Percentiles rank a stretch among this genome's conserved stretches.
phyloP scores from a whole-genome alignment of 768 basidiomycete genomes.

The Russula sp. region DNA sequence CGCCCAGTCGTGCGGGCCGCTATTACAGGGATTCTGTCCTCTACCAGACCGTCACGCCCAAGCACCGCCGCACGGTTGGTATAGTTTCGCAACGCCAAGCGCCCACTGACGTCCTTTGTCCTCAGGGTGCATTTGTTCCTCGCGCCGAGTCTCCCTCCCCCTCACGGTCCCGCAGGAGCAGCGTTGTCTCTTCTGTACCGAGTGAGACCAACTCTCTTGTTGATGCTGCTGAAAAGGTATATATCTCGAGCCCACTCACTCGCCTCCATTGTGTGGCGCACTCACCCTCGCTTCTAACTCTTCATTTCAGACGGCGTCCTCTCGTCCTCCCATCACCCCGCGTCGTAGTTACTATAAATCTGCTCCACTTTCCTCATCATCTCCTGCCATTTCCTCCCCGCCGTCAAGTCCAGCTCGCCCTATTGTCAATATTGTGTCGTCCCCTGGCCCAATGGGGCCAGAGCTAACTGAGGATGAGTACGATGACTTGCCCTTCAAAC shows the following conservation, averaged over 20 bases:
- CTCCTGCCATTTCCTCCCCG: constrained; percentile 53
- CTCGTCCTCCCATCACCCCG: constrained; percentile 44
- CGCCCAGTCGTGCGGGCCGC: constrained; percentile 17
- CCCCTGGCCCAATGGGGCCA: constrained; percentile 69
- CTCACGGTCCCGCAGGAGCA: constrained; percentile 18
- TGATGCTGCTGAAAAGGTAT: constrained; percentile 28
- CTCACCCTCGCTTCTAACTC: constrained; percentile 7
- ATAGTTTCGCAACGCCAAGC: not conserved
- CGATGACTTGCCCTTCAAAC: constrained; percentile 58
- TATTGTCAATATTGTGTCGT: constrained; percentile 71
- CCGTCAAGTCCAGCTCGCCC: constrained; percentile 54
- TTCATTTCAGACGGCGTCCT: constrained; percentile 25
- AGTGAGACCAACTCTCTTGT: constrained; percentile 18
- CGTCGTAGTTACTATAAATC: constrained; percentile 37
- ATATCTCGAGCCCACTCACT: constrained; percentile 21
- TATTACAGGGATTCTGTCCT: constrained; percentile 22
- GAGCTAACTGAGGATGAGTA: constrained; percentile 58
- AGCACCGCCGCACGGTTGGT: constrained; percentile 16
- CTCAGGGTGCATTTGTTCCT: constrained; percentile 13
- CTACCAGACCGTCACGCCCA: constrained; percentile 18
- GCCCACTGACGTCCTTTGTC: not conserved
- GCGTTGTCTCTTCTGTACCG: constrained; percentile 18
- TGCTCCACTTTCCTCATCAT: constrained; percentile 49
- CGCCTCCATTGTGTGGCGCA: constrained; percentile 26
- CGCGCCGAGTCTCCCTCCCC: constrained; percentile 22